phyloP scores from a whole-genome alignment of 345 rosid species.

The Camelina sativa region DNA sequence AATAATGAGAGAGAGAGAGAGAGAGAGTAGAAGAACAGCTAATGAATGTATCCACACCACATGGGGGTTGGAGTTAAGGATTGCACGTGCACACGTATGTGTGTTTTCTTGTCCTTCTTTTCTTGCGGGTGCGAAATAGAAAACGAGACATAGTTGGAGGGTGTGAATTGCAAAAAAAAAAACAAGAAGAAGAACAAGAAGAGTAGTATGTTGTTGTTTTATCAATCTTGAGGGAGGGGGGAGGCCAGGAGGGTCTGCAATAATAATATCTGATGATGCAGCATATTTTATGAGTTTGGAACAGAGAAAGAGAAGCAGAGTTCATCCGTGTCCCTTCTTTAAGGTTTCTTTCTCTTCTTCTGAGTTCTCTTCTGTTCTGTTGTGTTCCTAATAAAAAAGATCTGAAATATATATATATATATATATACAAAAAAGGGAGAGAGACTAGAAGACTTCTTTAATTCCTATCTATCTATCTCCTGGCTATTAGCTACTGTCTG shows the following conservation, averaged over 20 bases:
- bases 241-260: background rate
- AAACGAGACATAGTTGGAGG: background rate
- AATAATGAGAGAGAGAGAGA: background rate
- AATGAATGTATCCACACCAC: conserved; percentile 13
- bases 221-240: background rate
- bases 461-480: background rate
- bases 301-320: background rate
- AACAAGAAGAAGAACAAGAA: no score
- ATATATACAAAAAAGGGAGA: background rate
- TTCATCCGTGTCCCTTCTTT: background rate
- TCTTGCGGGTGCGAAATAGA: no score
- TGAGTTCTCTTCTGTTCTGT: background rate
- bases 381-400: background rate
- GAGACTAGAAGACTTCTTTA: background rate
- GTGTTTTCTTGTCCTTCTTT: conserved; percentile 22
- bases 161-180: background rate
- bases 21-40: conserved; percentile 18
- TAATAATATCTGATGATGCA: no score
- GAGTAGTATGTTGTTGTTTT: no score
- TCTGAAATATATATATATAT: background rate
- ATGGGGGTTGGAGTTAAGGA: conserved; percentile 26
- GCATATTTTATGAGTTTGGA: background rate
- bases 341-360: background rate
- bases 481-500: no score
- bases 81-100: conserved; percentile 37